Percentiles rank a stretch among this genome's conserved stretches.
Conservation (phyloP, 108 stramenopile genomes). For the Stephanodiscus minutulus region DNA sequence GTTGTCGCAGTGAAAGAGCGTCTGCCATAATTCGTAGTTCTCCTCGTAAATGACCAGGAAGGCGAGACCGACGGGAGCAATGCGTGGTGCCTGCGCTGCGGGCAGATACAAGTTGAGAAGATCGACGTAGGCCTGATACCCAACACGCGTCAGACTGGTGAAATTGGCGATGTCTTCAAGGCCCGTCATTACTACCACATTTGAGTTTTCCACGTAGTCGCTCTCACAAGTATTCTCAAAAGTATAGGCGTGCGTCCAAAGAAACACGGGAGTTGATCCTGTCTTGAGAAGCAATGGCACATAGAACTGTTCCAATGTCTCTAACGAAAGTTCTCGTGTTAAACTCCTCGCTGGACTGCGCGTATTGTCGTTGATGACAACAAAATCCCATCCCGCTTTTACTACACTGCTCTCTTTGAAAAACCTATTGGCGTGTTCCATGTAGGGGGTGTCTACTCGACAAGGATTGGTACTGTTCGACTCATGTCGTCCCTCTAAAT, state of each 20-base stretch:
- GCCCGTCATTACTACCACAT: constrained; percentile 24
- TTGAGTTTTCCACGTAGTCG: constrained; percentile 17
- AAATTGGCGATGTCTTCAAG: constrained; percentile 53
- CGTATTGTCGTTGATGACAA: constrained; percentile 1
- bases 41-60: constrained; percentile 60
- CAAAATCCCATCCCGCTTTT: neutral
- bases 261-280: neutral
- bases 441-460: too few relatives aligned
- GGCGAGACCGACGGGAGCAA: constrained; percentile 62
- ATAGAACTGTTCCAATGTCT: neutral
- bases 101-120: constrained; percentile 37
- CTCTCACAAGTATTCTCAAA: neutral
- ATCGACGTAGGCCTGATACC: constrained; percentile 48
- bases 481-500: too few relatives aligned
- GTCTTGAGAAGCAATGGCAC: neutral
- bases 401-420: too few relatives aligned
- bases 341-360: neutral
- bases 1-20: constrained; percentile 50
- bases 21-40: constrained; percentile 42
- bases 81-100: constrained; percentile 26
- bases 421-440: too few relatives aligned
- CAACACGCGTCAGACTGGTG: constrained; percentile 47
- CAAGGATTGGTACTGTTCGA: too few relatives aligned
- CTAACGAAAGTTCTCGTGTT: neutral
- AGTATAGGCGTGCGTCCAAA: neutral